phyloP scores from a whole-genome alignment of 2,329 filamentous ascomycete species.

The Kalaharituber pfeilii region DNA sequence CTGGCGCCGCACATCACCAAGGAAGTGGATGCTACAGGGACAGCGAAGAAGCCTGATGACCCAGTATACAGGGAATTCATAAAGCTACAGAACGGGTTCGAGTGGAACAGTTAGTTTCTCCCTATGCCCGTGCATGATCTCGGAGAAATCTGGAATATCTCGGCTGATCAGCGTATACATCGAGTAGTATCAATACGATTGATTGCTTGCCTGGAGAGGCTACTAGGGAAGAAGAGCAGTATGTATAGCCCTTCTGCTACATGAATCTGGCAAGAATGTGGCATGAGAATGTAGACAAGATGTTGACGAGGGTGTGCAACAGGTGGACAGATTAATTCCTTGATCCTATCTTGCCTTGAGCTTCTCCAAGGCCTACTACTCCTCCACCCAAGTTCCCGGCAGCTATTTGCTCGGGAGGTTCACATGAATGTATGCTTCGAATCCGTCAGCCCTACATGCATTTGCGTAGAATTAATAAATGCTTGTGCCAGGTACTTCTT shows the following conservation, averaged over 20 bases:
- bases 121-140: background rate
- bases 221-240: slow-evolving; percentile 61
- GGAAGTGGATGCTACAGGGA: slow-evolving; percentile 17
- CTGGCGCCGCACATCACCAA: slow-evolving; percentile 37
- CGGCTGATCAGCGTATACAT: background rate
- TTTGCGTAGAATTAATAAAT: background rate
- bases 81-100: slow-evolving; percentile 88
- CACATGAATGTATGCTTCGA: slow-evolving; percentile 64
- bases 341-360: slow-evolving; percentile 76
- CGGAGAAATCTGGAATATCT: background rate
- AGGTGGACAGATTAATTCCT: slow-evolving; percentile 67
- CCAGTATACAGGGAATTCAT: slow-evolving; percentile 92
- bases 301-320: slow-evolving; percentile 1
- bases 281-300: background rate
- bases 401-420: slow-evolving; percentile 70
- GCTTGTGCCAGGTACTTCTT: slow-evolving; percentile 53
- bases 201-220: slow-evolving; percentile 66
- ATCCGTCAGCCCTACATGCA: background rate
- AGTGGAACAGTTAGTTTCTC: slow-evolving; percentile 63
- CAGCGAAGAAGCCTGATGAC: slow-evolving; percentile 40
- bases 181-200: slow-evolving; percentile 70
- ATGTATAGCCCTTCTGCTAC: slow-evolving; percentile 19
- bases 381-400: slow-evolving; percentile 75
- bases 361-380: slow-evolving; percentile 76
- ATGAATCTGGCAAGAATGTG: background rate